These are phyloP conservation scores for Saccharomyces hybrid DNA, from an alignment of 1,139 yeast species.

Conservation along the genomic window DNA sequence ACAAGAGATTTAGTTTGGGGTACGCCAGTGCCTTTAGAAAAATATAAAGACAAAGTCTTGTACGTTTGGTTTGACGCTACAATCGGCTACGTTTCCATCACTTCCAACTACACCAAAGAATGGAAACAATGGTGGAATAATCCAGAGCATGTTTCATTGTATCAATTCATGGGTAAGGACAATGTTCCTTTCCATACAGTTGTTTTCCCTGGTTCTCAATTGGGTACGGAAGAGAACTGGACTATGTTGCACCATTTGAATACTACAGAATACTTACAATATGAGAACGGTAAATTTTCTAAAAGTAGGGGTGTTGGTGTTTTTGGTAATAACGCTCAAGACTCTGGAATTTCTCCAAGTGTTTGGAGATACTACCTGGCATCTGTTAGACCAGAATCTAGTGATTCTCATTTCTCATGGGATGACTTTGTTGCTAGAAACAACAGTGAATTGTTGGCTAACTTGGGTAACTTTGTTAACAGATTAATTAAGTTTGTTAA, in stretches of 20 bases:
- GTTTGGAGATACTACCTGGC: slow-evolving; percentile 98
- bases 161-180: slow-evolving; percentile 99
- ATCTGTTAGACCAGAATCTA: slow-evolving; percentile 86
- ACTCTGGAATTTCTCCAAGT: slow-evolving; percentile 80
- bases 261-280: slow-evolving; percentile 94
- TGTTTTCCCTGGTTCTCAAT: slow-evolving; percentile 86
- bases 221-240: slow-evolving; percentile 87
- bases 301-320: slow-evolving; percentile 96
- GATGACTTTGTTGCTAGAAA: slow-evolving; percentile 88
- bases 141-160: slow-evolving; percentile 75
- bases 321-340: slow-evolving; percentile 95
- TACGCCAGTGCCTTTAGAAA: slow-evolving; percentile 87
- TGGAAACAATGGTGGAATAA: slow-evolving; percentile 92
- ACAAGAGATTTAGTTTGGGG: slow-evolving; percentile 98
- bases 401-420: slow-evolving; percentile 98
- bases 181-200: slow-evolving; percentile 98
- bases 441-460: slow-evolving; percentile 87
- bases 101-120: slow-evolving; percentile 81
- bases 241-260: slow-evolving; percentile 84
- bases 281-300: slow-evolving; percentile 96
- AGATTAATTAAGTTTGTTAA: slow-evolving; percentile 83
- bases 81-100: slow-evolving; percentile 91
- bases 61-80: slow-evolving; percentile 99
- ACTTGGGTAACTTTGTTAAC: slow-evolving; percentile 93
- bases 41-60: slow-evolving; percentile 77